phyloP scores from a whole-genome alignment of 1,284 basidiomycete genomes.

The Exobasidium cylindrosporum region DNA sequence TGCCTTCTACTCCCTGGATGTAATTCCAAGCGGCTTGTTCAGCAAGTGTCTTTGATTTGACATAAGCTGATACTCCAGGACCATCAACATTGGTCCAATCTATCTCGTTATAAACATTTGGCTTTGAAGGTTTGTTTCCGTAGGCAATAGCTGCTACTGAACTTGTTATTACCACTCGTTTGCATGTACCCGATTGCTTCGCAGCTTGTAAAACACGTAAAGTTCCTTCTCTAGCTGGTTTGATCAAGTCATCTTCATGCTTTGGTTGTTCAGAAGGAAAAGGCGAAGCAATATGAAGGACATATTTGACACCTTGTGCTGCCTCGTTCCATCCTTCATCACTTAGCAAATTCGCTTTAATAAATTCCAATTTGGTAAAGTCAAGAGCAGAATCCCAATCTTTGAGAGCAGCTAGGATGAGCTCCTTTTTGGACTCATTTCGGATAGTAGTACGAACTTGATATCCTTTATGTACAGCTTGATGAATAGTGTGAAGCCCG shows the following conservation, averaged over 20 bases:
- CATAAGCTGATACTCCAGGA: background rate
- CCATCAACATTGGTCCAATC: slow-evolving; percentile 5
- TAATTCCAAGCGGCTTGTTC: slow-evolving; percentile 2
- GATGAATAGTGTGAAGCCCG: slow-evolving; percentile 1
- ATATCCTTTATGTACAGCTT: background rate
- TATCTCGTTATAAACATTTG: background rate
- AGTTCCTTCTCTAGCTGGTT: background rate
- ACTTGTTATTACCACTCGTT: slow-evolving; percentile 1
- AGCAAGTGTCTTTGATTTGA: slow-evolving; percentile 6
- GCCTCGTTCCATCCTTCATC: slow-evolving; percentile 5
- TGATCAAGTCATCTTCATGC: background rate
- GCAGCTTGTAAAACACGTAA: slow-evolving; percentile 1
- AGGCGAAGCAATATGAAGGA: slow-evolving; percentile 2
- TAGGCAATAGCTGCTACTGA: slow-evolving; percentile 4
- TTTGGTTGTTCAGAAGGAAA: slow-evolving; percentile 1
- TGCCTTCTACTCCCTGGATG: background rate
- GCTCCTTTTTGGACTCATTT: background rate
- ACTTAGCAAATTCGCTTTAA: background rate
- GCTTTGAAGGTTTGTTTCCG: background rate
- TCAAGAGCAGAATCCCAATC: background rate
- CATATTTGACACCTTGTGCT: background rate
- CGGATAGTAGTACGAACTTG: slow-evolving; percentile 4
- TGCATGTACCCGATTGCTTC: slow-evolving; percentile 5
- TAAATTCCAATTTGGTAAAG: background rate
- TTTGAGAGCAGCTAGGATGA: slow-evolving; percentile 4